A percentile compares a stretch with the other conserved stretches of the same genome.
These are phyloP conservation scores for Aspergillus arachidicola DNA, from an alignment of 2,329 filamentous ascomycete species.

Conservation along the genomic window DNA sequence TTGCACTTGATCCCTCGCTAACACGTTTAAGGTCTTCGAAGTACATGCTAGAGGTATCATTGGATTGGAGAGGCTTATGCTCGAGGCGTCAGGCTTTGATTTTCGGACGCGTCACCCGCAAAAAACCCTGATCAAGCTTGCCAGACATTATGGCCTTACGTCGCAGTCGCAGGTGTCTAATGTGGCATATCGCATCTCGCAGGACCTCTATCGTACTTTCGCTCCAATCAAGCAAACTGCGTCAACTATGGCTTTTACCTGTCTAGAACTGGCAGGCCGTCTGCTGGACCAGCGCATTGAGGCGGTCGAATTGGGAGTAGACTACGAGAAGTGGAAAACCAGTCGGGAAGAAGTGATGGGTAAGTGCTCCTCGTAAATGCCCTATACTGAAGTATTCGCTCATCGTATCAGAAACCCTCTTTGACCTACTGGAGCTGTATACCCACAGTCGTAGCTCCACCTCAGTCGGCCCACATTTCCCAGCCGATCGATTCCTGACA, in stretches of 20 bases:
- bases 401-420: constrained; percentile 68
- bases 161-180: constrained; percentile 59
- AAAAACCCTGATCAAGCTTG: constrained; percentile 78
- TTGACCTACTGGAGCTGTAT: constrained; percentile 90
- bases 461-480: constrained; percentile 70
- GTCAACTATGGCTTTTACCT: constrained; percentile 79
- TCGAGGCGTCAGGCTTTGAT: constrained; percentile 91
- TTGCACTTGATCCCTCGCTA: not conserved
- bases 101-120: constrained; percentile 89
- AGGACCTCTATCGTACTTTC: constrained; percentile 92
- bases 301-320: constrained; percentile 49
- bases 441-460: constrained; percentile 79
- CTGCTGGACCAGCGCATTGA: constrained; percentile 62
- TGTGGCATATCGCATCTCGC: constrained; percentile 77
- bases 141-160: constrained; percentile 60
- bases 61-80: constrained; percentile 85
- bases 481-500: constrained; percentile 77
- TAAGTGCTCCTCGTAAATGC: constrained; percentile 33
- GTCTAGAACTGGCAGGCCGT: constrained; percentile 77
- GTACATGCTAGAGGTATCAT: constrained; percentile 77
- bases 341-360: constrained; percentile 52
- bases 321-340: constrained; percentile 54
- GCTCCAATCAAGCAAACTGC: constrained; percentile 87
- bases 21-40: constrained; percentile 69
- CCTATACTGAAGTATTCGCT: not conserved